These are phyloP conservation scores for Candida ovalis DNA, from an alignment of 805 yeast genomes.

Conservation along the genomic window DNA sequence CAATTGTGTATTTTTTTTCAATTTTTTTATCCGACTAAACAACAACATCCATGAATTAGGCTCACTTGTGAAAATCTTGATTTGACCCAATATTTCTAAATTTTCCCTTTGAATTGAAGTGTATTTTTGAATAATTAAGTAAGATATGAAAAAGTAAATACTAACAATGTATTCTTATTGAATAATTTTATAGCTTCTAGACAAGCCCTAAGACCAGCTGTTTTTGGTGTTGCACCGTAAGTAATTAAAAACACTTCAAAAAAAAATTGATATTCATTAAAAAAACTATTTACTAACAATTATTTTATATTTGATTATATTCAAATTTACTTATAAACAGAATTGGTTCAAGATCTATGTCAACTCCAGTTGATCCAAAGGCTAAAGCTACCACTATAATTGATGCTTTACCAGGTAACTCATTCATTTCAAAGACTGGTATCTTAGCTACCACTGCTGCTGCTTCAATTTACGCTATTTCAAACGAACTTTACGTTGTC, in stretches of 20 bases:
- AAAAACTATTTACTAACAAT: neutral
- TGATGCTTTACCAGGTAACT: conserved; percentile 91
- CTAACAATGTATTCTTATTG: neutral
- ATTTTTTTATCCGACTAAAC: too few species aligned
- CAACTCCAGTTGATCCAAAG: conserved; percentile 77
- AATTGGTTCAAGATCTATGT: conserved; percentile 62
- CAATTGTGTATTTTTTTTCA: too few species aligned
- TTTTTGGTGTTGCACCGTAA: conserved; percentile 5
- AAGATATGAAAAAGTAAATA: neutral
- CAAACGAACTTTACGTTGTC: conserved; percentile 87
- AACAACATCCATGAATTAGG: too few species aligned
- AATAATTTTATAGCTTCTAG: conserved; percentile 26
- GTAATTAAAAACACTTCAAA: neutral
- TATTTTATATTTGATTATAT: neutral
- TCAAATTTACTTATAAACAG: neutral
- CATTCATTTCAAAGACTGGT: conserved; percentile 86
- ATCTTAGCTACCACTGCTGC: conserved; percentile 92
- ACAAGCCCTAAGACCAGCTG: conserved; percentile 25
- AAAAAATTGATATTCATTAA: neutral
- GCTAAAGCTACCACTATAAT: conserved; percentile 85
- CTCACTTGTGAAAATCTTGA: too few species aligned
- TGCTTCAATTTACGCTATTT: conserved; percentile 89
- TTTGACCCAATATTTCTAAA: too few species aligned
- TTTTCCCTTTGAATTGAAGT: too few species aligned
- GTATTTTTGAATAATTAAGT: too few species aligned